Evolutionary conservation across 495 filamentous ascomycete species (phyloP).

Genomic region (Pyrenopolyporus hunteri): DNA sequence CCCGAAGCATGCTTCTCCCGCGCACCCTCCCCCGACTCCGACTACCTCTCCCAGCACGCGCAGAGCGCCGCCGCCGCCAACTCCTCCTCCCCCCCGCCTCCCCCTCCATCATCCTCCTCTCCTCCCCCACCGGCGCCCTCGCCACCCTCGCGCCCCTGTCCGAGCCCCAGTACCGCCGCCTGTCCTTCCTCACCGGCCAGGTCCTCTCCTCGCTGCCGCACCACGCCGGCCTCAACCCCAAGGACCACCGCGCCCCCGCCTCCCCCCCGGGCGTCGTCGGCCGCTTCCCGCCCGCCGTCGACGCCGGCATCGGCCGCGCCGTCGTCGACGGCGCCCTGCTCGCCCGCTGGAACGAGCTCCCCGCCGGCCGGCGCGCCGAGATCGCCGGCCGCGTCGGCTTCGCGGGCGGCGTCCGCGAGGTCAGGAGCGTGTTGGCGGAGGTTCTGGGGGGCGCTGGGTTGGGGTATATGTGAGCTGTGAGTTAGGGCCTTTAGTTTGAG

Average conservation of each 20-base stretch:
- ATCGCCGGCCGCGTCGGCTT: constrained; percentile 69
- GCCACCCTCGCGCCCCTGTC: constrained; percentile 77
- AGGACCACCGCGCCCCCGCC: constrained; percentile 65
- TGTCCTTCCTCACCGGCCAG: constrained; percentile 81
- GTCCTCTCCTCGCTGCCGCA: constrained; percentile 77
- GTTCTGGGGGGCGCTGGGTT: constrained; percentile 34
- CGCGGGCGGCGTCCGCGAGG: constrained; percentile 65
- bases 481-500: no score
- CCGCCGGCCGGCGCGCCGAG: constrained; percentile 69
- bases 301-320: constrained; percentile 54
- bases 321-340: constrained; percentile 60
- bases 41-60: constrained; percentile 48
- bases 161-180: constrained; percentile 80
- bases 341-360: constrained; percentile 72
- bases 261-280: constrained; percentile 41
- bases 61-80: constrained; percentile 9
- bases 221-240: constrained; percentile 79
- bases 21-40: constrained; percentile 56
- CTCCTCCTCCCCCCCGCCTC: constrained; percentile 32
- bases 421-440: constrained; percentile 63
- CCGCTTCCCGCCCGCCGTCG: constrained; percentile 46
- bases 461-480: constrained; percentile 30
- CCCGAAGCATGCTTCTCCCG: constrained; percentile 76
- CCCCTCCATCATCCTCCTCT: constrained; percentile 71
- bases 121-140: constrained; percentile 74